These are phyloP conservation scores for Backusella circina DNA, from an alignment of 192 early-diverging fungal species.

Conservation along the genomic window DNA sequence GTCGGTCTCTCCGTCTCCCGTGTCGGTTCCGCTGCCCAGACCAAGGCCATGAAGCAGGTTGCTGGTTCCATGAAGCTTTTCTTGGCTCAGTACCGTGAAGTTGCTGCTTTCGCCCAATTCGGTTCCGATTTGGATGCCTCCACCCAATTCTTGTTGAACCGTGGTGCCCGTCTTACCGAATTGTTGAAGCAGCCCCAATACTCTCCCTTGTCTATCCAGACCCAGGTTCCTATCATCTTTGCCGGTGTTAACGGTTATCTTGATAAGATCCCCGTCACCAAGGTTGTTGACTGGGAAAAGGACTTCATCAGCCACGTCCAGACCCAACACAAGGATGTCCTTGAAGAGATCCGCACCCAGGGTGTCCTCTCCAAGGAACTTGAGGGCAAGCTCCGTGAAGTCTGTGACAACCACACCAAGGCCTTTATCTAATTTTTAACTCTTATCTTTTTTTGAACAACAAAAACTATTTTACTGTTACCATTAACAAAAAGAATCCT, in stretches of 20 bases:
- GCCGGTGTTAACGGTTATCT: constrained; percentile 99
- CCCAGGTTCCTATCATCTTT: constrained; percentile 97
- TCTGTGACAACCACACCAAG: constrained; percentile 74
- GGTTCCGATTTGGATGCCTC: constrained; percentile 99
- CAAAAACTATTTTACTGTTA: neutral
- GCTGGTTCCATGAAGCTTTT: constrained; percentile 99
- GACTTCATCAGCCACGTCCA: constrained; percentile 85
- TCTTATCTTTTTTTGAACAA: neutral
- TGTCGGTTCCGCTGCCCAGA: constrained; percentile 99
- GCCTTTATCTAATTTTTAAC: constrained; percentile 57
- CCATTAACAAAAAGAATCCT: constrained; percentile 11
- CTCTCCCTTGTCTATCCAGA: constrained; percentile 91
- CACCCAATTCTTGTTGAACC: constrained; percentile 98
- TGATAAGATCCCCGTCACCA: constrained; percentile 95
- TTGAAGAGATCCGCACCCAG: constrained; percentile 88
- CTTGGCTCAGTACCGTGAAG: constrained; percentile 99
- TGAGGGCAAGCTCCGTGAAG: constrained; percentile 89
- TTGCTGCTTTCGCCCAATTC: constrained; percentile 99
- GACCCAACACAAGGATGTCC: constrained; percentile 85
- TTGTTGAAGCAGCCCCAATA: constrained; percentile 99
- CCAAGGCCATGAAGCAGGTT: constrained; percentile 99
- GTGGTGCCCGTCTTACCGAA: constrained; percentile 99
- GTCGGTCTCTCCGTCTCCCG: constrained; percentile 99
- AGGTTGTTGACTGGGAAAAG: constrained; percentile 91
- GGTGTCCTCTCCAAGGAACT: constrained; percentile 83